A percentile compares a stretch with the other conserved stretches of the same genome.
Evolutionary conservation across 495 filamentous ascomycete genomes (phyloP).

Genomic region (Oleoguttula mirabilis): DNA sequence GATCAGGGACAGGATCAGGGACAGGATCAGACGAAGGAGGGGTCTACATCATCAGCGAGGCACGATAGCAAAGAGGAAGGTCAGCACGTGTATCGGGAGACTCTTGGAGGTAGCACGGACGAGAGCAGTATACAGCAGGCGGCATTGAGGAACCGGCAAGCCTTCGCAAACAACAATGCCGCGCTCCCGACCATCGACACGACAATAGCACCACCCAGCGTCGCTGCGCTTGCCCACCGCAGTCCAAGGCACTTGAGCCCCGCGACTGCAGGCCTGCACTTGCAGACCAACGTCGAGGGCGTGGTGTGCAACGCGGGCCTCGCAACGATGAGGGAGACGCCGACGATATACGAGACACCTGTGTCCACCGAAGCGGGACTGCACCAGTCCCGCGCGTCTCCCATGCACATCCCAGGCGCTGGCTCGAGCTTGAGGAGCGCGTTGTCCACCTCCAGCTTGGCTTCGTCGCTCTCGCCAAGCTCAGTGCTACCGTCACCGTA

Average conservation of each 20-base stretch:
- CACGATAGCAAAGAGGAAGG: background rate
- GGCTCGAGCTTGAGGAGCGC: slow-evolving; percentile 7
- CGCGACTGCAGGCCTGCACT: slow-evolving; percentile 4
- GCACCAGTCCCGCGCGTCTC: slow-evolving; percentile 7
- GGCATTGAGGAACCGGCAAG: background rate
- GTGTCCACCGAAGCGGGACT: slow-evolving; percentile 6
- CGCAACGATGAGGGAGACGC: slow-evolving; percentile 8
- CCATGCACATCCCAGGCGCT: slow-evolving; percentile 2
- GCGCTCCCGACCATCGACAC: background rate
- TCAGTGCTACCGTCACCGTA: slow-evolving; percentile 56
- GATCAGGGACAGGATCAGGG: too few relatives aligned
- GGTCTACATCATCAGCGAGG: background rate
- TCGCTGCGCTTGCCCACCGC: background rate
- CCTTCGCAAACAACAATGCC: background rate
- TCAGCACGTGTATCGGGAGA: background rate
- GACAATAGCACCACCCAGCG: background rate
- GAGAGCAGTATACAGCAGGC: too few relatives aligned
- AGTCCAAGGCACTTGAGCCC: background rate
- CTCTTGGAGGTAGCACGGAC: too few relatives aligned
- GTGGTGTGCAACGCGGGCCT: background rate
- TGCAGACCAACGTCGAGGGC: slow-evolving; percentile 1
- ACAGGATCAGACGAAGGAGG: too few relatives aligned
- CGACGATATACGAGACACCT: slow-evolving; percentile 16
- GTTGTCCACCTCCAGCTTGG: slow-evolving; percentile 28
- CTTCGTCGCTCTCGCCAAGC: slow-evolving; percentile 44